Percentiles rank a stretch among this genome's conserved stretches.
phyloP scores from a whole-genome alignment of 495 filamentous ascomycete genomes.

The Daldinia vernicosa region DNA sequence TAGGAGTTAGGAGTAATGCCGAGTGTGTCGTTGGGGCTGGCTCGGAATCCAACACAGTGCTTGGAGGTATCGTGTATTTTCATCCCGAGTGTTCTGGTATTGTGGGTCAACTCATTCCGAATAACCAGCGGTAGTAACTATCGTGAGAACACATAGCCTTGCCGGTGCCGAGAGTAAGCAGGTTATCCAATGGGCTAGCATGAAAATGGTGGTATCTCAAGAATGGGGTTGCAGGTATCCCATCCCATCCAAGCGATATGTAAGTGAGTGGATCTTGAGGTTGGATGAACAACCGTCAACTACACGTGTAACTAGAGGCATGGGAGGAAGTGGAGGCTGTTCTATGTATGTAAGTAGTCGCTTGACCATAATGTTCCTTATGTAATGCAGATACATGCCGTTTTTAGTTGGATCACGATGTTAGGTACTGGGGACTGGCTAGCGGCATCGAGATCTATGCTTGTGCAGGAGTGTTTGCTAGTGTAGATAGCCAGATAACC shows the following conservation, averaged over 20 bases:
- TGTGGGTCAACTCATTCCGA: constrained; percentile 15
- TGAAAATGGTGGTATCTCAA: constrained; percentile 21
- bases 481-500: neutral
- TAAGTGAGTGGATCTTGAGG: constrained; percentile 26
- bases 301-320: constrained; percentile 1
- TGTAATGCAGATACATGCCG: constrained; percentile 12
- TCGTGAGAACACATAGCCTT: constrained; percentile 33
- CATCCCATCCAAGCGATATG: constrained; percentile 1
- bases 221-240: constrained; percentile 18
- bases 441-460: constrained; percentile 11
- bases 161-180: constrained; percentile 13
- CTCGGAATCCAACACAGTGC: constrained; percentile 16
- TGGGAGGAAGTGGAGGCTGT: constrained; percentile 22
- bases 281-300: constrained; percentile 12
- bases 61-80: constrained; percentile 22
- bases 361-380: constrained; percentile 2
- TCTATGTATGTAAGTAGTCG: constrained; percentile 3
- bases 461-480: constrained; percentile 1
- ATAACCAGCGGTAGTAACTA: constrained; percentile 21
- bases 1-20: constrained; percentile 16
- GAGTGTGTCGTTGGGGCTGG: neutral
- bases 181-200: constrained; percentile 16
- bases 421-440: neutral
- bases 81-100: constrained; percentile 19
- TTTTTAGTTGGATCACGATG: constrained; percentile 8